These are phyloP conservation scores for Penicillium glabrum DNA, from an alignment of 2,329 filamentous ascomycete species.

Conservation along the genomic window DNA sequence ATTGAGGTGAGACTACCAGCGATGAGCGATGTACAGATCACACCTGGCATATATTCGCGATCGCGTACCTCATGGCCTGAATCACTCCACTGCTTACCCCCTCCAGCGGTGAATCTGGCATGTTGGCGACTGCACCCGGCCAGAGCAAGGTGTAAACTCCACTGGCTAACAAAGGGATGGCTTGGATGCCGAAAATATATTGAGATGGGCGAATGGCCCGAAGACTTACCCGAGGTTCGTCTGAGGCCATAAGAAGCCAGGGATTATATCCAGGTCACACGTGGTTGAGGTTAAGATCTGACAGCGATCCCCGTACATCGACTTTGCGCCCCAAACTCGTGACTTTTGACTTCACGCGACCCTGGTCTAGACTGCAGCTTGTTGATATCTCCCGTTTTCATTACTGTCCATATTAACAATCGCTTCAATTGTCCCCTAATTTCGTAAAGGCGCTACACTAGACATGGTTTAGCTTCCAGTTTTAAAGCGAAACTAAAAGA, in stretches of 20 bases:
- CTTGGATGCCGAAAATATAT: conserved; percentile 18
- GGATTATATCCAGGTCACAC: too few relatives aligned
- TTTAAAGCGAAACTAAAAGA: background rate
- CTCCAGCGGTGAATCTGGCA: conserved; percentile 13
- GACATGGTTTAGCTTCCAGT: background rate
- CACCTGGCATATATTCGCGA: background rate
- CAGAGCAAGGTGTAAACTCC: conserved; percentile 15
- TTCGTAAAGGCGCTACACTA: background rate
- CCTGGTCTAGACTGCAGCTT: background rate
- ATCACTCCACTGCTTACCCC: conserved; percentile 13
- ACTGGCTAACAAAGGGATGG: conserved; percentile 15
- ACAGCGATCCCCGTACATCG: too few relatives aligned
- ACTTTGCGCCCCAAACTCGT: too few relatives aligned
- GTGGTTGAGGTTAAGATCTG: too few relatives aligned
- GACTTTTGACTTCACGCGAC: background rate
- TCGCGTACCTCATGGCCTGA: conserved; percentile 18
- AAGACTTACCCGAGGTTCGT: background rate
- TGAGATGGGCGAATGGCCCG: conserved; percentile 1
- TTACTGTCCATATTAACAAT: background rate
- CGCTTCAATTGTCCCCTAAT: background rate
- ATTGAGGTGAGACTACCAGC: conserved; percentile 13
- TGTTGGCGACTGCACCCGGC: conserved; percentile 6
- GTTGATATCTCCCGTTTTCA: background rate
- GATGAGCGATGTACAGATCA: background rate
- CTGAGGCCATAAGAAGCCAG: too few relatives aligned